Percentiles rank a stretch among this genome's conserved stretches.
These are phyloP conservation scores for Heliamphora exappendiculata DNA, from an alignment of 148 eudicot genomes.

Conservation along the genomic window DNA sequence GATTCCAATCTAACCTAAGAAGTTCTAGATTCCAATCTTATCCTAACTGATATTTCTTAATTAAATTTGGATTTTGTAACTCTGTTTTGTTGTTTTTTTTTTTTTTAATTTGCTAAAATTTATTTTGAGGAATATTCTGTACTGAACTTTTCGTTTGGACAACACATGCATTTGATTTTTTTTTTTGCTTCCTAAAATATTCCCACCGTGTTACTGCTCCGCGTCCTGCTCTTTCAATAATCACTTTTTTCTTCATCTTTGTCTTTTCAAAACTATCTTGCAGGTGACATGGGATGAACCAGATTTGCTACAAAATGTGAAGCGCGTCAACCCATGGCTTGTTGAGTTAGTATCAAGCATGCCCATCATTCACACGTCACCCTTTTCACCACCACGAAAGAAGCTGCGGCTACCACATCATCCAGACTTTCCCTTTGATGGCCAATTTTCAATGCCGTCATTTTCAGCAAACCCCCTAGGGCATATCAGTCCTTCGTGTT, in stretches of 20 bases:
- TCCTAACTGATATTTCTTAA: background rate
- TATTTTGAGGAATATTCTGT: background rate
- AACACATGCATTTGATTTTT: background rate
- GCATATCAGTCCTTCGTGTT: constrained; percentile 39
- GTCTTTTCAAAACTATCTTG: background rate
- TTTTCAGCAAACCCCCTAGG: constrained; percentile 44
- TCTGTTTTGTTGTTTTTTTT: background rate
- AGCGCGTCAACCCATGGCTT: constrained; percentile 54
- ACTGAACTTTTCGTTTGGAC: background rate
- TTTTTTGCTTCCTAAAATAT: background rate
- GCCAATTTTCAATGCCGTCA: constrained; percentile 37
- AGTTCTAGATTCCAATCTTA: background rate
- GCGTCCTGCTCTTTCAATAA: background rate
- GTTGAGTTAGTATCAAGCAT: constrained; percentile 50
- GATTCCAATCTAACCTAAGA: background rate
- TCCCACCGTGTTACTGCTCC: background rate
- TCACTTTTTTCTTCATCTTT: background rate
- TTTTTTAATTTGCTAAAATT: too few relatives aligned
- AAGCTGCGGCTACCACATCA: constrained; percentile 37
- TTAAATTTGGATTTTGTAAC: background rate
- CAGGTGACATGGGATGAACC: constrained; percentile 62
- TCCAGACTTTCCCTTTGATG: constrained; percentile 35
- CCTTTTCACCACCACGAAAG: constrained; percentile 49
- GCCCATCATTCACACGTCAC: constrained; percentile 38
- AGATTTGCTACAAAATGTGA: constrained; percentile 48